Evolutionary conservation across 2,329 filamentous ascomycete genomes (phyloP).

Genomic region (Paracorniculantispora psalliotae): DNA sequence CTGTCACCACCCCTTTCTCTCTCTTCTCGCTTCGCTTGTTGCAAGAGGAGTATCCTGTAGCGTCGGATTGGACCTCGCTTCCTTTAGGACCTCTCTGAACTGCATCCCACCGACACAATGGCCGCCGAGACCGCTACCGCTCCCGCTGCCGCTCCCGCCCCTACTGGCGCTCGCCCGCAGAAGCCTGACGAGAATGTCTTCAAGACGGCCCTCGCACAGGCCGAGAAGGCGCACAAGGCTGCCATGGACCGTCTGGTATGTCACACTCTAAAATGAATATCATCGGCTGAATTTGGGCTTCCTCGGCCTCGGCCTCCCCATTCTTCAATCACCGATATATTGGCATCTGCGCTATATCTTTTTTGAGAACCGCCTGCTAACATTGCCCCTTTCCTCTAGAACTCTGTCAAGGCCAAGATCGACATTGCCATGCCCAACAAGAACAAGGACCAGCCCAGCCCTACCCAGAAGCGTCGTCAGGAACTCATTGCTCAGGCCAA

Average conservation of each 20-base stretch:
- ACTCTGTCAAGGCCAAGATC: conserved; percentile 81
- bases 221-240: conserved; percentile 80
- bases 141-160: conserved; percentile 34
- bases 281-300: no score
- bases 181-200: conserved; percentile 84
- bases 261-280: not conserved
- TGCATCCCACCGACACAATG: conserved; percentile 35
- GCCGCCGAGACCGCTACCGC: conserved; percentile 40
- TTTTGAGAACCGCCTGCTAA: conserved; percentile 8
- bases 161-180: conserved; percentile 58
- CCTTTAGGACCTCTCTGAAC: conserved; percentile 9
- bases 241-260: conserved; percentile 58
- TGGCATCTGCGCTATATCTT: conserved; percentile 11
- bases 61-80: conserved; percentile 7
- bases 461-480: conserved; percentile 74
- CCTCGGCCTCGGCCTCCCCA: no score
- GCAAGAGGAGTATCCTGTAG: not conserved
- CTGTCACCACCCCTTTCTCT: not conserved
- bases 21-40: conserved; percentile 6
- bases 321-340: no score
- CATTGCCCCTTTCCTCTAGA: conserved; percentile 48
- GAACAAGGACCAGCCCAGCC: conserved; percentile 73
- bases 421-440: conserved; percentile 72
- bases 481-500: conserved; percentile 79
- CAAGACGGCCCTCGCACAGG: conserved; percentile 71